Base-by-base conservation (phyloP, 176 grass and related monocot species). In the Oryza meridionalis region DNA sequence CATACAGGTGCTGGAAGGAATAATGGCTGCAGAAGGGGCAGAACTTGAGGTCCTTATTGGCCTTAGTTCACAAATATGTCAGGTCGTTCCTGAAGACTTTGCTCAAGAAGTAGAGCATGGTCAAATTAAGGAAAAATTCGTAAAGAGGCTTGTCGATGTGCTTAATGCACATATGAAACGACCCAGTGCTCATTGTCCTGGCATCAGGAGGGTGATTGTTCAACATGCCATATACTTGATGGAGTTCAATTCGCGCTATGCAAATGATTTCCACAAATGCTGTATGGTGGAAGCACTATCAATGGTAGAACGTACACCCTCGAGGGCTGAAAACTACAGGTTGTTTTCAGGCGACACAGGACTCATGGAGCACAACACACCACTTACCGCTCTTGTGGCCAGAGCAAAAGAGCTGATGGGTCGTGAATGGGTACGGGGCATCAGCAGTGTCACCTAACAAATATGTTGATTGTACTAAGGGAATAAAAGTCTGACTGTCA, bases 11-110 rank as follows among this genome's bases (percentile, higher is more conserved):
- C 35, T 80, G 45, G 65, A 53, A 2, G n/a, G 27, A 51, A 69
- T 80, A 19, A 2, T 47, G 45, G 12, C 14, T 47, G 45, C 45
- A 13, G 45, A 47, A 47, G 45, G 45, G 13, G 64, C 17, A 80
- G 77, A 80, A 49, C 43, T 68, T 51, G 64, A 79, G 25, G 31
- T 67, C 2, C 1, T 68, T 1, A 68, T 50, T 51, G 77, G 77
- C 64, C 44, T 80, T n/a, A 49, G 77, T 50, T 80, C 77, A 68
- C 17, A 35, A 2, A 33, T 79, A 22, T 50, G 77, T 11, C 49
- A 2, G 4, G 27, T 33, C 17, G 33, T 50, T 13, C 77, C 64
- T 5, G 9, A 49, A 8, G 77, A 50, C 0, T 50, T 80, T 38
- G 67, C 17, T 1, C 27, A 0, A 25, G 78, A 80, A 69, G 45